phyloP scores from a whole-genome alignment of 345 rosid genomes.

The Bretschneidera sinensis region DNA sequence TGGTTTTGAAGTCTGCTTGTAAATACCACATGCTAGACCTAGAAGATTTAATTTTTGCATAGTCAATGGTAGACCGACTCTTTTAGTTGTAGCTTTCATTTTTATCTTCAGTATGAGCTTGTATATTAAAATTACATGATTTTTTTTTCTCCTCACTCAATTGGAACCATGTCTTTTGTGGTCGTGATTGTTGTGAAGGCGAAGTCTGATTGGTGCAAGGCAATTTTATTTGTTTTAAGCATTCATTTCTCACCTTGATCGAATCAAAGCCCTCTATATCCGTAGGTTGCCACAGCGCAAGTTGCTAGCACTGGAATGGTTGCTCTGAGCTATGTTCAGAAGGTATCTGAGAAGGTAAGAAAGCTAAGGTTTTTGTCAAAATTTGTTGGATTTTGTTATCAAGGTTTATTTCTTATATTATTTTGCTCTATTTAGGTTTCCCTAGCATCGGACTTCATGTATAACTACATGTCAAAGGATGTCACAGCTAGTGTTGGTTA shows the following conservation, averaged over 20 bases:
- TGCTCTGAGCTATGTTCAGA: constrained; percentile 90
- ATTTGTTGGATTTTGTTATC: neutral
- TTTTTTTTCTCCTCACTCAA: too few species aligned
- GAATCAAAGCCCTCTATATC: constrained; percentile 6
- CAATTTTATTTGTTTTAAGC: neutral
- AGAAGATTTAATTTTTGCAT: too few species aligned
- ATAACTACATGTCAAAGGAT: constrained; percentile 82
- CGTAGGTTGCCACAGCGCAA: constrained; percentile 91
- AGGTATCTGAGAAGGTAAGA: constrained; percentile 88
- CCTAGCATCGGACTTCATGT: constrained; percentile 82
- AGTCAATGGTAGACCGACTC: too few species aligned
- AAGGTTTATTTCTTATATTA: neutral
- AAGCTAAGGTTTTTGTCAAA: too few species aligned
- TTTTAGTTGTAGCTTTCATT: too few species aligned
- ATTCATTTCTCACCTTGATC: neutral
- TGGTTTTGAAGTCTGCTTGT: neutral
- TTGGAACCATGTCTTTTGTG: too few species aligned
- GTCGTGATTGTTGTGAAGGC: neutral
- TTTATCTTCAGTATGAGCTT: too few species aligned
- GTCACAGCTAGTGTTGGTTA: constrained; percentile 88
- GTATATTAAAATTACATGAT: too few species aligned
- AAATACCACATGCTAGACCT: too few species aligned
- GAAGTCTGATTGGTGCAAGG: too few species aligned
- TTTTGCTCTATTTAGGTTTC: constrained; percentile 55
- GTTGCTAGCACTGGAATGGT: constrained; percentile 92